Conservation (phyloP, 176 grass and related monocot genomes). For the Avena sativa region DNA sequence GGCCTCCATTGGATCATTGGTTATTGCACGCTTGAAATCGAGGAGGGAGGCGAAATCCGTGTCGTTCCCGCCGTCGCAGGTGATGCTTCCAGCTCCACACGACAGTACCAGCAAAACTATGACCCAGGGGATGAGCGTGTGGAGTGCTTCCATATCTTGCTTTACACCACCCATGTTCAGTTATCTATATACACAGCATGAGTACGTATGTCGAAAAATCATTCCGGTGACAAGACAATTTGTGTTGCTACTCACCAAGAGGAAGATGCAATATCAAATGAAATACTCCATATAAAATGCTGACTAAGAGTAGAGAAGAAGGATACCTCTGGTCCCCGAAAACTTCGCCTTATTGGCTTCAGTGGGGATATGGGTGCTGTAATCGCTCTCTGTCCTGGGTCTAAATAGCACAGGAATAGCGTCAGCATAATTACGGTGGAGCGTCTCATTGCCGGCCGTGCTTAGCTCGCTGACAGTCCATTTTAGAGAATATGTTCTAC, state of each 20-base stretch:
- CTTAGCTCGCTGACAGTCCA: no score
- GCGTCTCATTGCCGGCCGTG: no score
- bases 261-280: background rate
- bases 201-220: no score
- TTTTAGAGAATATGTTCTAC: no score
- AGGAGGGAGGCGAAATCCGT: conserved; percentile 2
- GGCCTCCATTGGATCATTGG: background rate
- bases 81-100: background rate
- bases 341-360: background rate
- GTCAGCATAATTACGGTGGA: background rate
- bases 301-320: background rate
- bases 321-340: background rate
- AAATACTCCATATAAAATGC: background rate
- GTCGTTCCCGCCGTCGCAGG: background rate
- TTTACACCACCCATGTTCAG: background rate
- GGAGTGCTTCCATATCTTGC: background rate
- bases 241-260: background rate
- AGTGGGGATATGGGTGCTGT: background rate
- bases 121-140: background rate
- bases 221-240: no score
- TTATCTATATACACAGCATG: background rate
- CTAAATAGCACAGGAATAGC: background rate
- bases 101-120: background rate
- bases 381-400: background rate
- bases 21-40: conserved; percentile 12